Base-by-base conservation (phyloP, 139 green algal species). In the Limnomonas spitsbergensis region DNA sequence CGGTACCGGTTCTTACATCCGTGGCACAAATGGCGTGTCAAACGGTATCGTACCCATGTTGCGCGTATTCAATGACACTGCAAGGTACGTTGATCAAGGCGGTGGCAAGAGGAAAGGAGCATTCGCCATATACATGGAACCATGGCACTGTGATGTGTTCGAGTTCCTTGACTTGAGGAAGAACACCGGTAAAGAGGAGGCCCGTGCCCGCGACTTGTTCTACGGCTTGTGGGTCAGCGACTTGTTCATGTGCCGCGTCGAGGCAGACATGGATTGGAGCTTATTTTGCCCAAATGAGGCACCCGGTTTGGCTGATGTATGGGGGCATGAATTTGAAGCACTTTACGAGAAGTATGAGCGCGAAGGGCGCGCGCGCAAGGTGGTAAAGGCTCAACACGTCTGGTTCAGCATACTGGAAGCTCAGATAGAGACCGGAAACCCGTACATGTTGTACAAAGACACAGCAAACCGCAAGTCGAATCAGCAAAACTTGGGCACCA, bases 371-470 rank as follows among this genome's bases (percentile, higher is more conserved):
- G 92, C 87, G 0, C 88, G 88, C 52, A 89, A 85, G 54, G 83
- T 89, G 36, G 89, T 99, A 75, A 92, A 95, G 73, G 96, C 96
- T 9, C 96, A 99, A 88, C 90, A 98, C 88, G 88, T 99, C 42
- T 99, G 96, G 96, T 99, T 99, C 81, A 94, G 94, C 69, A 95
- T 99, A 69, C 85, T 99, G 69, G 95, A 98, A 87, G 93, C 95
- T 9, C 95, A 98, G 89, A 92, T 99, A 37, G 96, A 99, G 89
- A 99, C 96, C 0, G 96, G 96, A 79, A 99, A 98, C 89, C 96
- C 96, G 4, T 99, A 97, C 91, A 99, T 99, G 95, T 89, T 99
- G 52, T 99, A 92, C 94, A 99, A 99, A 91, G 96, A 99, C 83
- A 78, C 81, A 9, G 97, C 92, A 93, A 99, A 99, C 89, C 82